Conservation (phyloP, 192 early-diverging fungal genomes). For the Coemansia sp. region DNA sequence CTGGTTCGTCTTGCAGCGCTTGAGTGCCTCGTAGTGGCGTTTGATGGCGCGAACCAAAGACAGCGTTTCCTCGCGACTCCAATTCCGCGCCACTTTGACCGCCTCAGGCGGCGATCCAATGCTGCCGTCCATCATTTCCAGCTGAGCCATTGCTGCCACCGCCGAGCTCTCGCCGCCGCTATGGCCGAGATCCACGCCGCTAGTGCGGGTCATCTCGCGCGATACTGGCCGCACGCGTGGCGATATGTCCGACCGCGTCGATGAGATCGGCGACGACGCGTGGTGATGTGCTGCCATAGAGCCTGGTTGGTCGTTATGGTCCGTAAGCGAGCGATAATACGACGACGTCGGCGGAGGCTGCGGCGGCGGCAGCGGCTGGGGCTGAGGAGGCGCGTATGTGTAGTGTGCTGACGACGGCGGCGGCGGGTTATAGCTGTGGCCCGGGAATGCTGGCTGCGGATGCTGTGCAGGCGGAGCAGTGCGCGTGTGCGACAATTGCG, state of each 20-base stretch:
- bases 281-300: neutral
- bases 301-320: neutral
- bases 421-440: neutral
- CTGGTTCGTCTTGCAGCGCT: constrained; percentile 57
- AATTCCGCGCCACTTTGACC: constrained; percentile 53
- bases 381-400: neutral
- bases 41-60: constrained; percentile 55
- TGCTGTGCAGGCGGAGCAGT: neutral
- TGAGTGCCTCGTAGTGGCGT: constrained; percentile 50
- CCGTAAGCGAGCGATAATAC: neutral
- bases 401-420: constrained; percentile 2
- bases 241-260: neutral
- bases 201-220: neutral
- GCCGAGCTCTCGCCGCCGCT: neutral
- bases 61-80: constrained; percentile 55
- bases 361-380: neutral
- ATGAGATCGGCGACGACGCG: neutral
- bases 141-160: neutral
- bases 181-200: neutral
- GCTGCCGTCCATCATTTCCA: neutral
- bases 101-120: constrained; percentile 13
- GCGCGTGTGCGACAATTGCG: neutral
- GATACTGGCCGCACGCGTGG: neutral
- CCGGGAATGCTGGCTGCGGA: neutral
- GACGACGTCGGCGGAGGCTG: neutral